Conservation (phyloP, 2,329 filamentous ascomycete genomes). For the Arthrobotrys megalospora region DNA sequence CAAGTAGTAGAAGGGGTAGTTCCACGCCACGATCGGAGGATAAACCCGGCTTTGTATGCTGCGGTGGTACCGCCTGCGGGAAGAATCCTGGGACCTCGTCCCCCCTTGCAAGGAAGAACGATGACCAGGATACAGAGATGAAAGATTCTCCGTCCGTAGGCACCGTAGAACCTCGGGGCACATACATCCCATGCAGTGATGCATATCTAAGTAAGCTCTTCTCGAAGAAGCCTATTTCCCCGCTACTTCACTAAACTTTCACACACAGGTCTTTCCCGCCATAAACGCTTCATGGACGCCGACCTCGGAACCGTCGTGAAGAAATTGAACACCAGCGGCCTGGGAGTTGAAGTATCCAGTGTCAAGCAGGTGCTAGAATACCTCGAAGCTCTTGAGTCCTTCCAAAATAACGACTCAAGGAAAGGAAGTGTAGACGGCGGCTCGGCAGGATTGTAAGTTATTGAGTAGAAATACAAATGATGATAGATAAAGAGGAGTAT, state of each 20-base stretch:
- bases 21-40: slow-evolving; percentile 10
- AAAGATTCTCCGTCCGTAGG: slow-evolving; percentile 19
- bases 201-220: slow-evolving; percentile 62
- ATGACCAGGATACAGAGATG: slow-evolving; percentile 41
- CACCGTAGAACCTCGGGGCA: slow-evolving; percentile 39
- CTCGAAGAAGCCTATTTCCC: background rate
- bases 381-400: slow-evolving; percentile 62
- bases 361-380: slow-evolving; percentile 64
- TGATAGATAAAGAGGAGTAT: slow-evolving; percentile 25
- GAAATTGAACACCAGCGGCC: slow-evolving; percentile 63
- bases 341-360: slow-evolving; percentile 63
- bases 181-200: slow-evolving; percentile 64
- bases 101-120: background rate
- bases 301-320: slow-evolving; percentile 64
- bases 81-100: slow-evolving; percentile 45
- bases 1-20: slow-evolving; percentile 2
- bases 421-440: slow-evolving; percentile 34
- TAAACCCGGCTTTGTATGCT: slow-evolving; percentile 61
- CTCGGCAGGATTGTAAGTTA: slow-evolving; percentile 8
- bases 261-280: slow-evolving; percentile 61
- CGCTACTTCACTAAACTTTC: slow-evolving; percentile 5
- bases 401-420: slow-evolving; percentile 54
- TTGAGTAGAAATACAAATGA: background rate
- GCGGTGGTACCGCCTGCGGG: slow-evolving; percentile 62
- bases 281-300: slow-evolving; percentile 64